Evolutionary conservation across 2,329 filamentous ascomycete species (phyloP), one percentile per base, ranked within the genome.

Genomic region (Clathrospora elynae): DNA sequence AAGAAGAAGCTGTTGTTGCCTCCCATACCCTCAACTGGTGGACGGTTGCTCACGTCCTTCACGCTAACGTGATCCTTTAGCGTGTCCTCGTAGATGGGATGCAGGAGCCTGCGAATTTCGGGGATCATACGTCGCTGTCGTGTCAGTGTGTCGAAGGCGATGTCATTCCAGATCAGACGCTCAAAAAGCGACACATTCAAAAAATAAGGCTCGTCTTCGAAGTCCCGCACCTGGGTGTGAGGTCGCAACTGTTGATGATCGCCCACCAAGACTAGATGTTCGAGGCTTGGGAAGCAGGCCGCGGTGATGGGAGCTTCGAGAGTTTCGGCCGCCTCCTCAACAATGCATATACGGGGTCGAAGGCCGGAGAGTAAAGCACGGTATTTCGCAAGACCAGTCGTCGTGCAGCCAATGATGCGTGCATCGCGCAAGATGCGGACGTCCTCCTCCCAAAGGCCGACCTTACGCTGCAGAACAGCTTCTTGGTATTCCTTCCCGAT

Each of bases 291-390:
- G 22, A 87, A 64, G 61, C 83, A 85, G 9, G 80, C 78, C 5
- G 76, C 80, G 6, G 78, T 73, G 30, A 86, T 73, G 1, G 80
- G 81, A 5, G 82, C 81, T 61, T 88, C 86, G 5, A 84, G 78
- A 0, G 85, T 87, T 62, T 95, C 88, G 0, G 88, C 89, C 0
- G 87, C 86, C 71, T 93, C 86, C 73, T 93, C 87, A 34, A 95
- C 84, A 24, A 95, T 71, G 10, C 92, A 76, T 3, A 88, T 75
- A 16, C 76, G 81, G 0, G 89, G 87, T 18, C 79, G 75, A 4
- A 92, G 63, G 2, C 81, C 80, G 1, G 83, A 76, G 14, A 95
- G 74, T 2, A 92, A 74, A 1, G 79, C 81, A 3, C 88, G 82
- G 49, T 93, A 92, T 56, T 95, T 95, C 67, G 84, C 85, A 6